Percentiles rank a stretch among this genome's conserved stretches.
Conservation (phyloP, 2,329 filamentous ascomycete genomes). For the Botrytis porri region DNA sequence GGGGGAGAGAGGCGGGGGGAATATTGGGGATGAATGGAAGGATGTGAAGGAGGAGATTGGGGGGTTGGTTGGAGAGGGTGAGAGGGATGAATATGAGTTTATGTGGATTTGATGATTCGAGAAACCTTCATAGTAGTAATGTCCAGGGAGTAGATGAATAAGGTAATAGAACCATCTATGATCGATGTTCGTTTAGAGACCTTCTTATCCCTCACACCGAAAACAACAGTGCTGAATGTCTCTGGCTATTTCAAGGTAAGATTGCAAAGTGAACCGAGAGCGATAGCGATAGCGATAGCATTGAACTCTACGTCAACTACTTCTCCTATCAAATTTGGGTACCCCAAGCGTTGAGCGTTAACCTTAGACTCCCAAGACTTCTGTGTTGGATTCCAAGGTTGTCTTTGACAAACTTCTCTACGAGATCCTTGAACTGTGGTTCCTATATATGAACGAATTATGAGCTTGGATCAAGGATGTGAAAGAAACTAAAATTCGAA, state of each 20-base stretch:
- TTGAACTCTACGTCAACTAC: neutral
- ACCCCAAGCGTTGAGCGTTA: neutral
- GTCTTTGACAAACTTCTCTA: neutral
- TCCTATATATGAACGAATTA: neutral
- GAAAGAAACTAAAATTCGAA: too few species aligned
- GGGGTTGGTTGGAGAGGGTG: neutral
- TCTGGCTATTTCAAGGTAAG: neutral
- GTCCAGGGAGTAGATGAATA: neutral
- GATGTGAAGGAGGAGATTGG: neutral
- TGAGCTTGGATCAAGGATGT: neutral
- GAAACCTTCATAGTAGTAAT: neutral
- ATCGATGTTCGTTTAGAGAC: neutral
- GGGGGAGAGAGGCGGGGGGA: slow-evolving; percentile 13
- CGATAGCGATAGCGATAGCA: neutral
- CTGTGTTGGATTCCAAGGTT: too few species aligned
- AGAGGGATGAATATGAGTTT: neutral
- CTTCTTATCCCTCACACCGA: neutral
- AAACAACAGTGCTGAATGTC: fast-evolving
- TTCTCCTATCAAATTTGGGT: neutral
- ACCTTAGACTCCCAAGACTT: neutral
- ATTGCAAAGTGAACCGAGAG: neutral
- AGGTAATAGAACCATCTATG: neutral
- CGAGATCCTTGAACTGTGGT: neutral
- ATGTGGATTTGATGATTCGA: neutral
- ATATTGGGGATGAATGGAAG: slow-evolving; percentile 13